Conservation (phyloP, 169 alveolate species). For the Perkinsus marinus region DNA sequence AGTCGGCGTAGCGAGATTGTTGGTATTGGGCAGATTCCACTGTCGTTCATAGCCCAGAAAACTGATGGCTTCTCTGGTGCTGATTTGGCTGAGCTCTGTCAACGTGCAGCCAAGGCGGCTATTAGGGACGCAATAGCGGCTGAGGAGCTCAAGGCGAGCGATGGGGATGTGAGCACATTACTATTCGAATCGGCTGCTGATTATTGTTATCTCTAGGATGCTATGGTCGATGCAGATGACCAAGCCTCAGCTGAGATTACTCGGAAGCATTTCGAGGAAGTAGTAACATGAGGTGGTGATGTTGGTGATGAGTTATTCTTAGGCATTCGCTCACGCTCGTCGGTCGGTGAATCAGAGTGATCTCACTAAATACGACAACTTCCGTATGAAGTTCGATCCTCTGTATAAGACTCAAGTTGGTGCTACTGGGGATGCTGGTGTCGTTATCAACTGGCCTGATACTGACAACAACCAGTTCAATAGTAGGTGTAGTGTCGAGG, state of each 20-base stretch:
- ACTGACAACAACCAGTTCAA: background rate
- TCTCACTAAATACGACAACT: conserved; percentile 82
- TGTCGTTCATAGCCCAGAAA: conserved; percentile 91
- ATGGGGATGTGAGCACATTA: conserved; percentile 39
- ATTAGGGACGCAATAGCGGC: conserved; percentile 86
- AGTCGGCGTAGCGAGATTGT: no score
- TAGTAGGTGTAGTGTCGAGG: background rate
- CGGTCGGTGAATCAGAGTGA: conserved; percentile 86
- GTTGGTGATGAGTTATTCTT: background rate
- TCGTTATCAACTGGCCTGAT: background rate
- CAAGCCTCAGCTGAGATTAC: conserved; percentile 85
- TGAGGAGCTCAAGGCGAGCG: conserved; percentile 45
- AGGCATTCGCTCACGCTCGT: conserved; percentile 82
- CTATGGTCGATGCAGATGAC: conserved; percentile 37
- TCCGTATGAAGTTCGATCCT: conserved; percentile 96
- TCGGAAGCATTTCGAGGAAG: conserved; percentile 97
- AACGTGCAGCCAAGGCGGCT: conserved; percentile 98
- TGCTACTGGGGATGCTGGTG: conserved; percentile 46
- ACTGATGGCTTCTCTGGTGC: conserved; percentile 99
- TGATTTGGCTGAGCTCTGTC: conserved; percentile 97
- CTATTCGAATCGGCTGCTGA: no score
- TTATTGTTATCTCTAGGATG: conserved; percentile 10
- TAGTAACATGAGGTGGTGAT: background rate
- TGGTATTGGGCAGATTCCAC: conserved; percentile 42
- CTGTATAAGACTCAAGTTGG: conserved; percentile 79